Evolutionary conservation across 352 stramenopile species (phyloP), one percentile per base, ranked within the genome.

Genomic region (Pythium dissotocum): DNA sequence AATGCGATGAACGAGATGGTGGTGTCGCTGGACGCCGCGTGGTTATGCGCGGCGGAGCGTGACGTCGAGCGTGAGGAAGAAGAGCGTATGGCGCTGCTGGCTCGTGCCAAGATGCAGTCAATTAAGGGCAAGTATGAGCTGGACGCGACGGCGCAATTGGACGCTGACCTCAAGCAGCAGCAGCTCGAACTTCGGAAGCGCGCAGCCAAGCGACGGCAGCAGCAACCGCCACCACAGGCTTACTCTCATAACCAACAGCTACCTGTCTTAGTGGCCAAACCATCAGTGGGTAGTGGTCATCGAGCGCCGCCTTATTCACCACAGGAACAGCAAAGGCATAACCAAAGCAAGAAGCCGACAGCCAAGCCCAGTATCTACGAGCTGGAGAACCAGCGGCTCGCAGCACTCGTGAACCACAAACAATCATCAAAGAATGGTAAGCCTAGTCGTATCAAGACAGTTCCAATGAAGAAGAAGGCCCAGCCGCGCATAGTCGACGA

Each of bases 401-500:
- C 78, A 6, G 55, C 44, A 13, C 40, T 71, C 7, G 40, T 71
- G 14, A 64, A 36, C 6, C 30, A 64, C n/a, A 58, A 66, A 16
- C 36, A 58, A 51, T 18, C 38, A 62, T 12, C 32, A 48, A 24
- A 48, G 9, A 73, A 68, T 61, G 65, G 88, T 1, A 76, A 86
- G 54, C 75, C 46, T 2, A 56, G 28, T 8, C 46, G 70, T 21
- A 78, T 87, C 58, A 77, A 75, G 14, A 78, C 69, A 48, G 56
- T 46, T 26, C 6, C 26, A 7, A 38, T 9, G 58, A 61, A 28
- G 16, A 66, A 64, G 18, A 93, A 80, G 58, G 82, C 59, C 30
- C 76, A 72, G 13, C 85, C 85, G 7, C 79, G 77, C 4, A 82
- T 94, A 54, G 78, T 93, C 6, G 72, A 91, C 32, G 86, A 94